Evolutionary conservation across 1,284 basidiomycete species (phyloP), one percentile per base, ranked within the genome.

Genomic region (Ceratobasidium sp.): DNA sequence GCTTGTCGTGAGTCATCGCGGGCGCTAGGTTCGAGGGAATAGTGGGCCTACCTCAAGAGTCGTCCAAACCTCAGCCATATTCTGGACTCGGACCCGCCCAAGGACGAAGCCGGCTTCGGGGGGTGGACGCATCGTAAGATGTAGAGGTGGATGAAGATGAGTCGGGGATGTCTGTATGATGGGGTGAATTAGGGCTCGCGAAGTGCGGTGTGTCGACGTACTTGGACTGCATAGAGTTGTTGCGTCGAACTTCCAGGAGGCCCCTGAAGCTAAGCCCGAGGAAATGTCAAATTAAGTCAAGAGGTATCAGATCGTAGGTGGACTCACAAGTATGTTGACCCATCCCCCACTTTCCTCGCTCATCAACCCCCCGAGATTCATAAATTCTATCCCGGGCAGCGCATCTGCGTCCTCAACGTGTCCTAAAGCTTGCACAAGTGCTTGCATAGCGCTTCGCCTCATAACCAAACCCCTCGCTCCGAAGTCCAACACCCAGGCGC

Each of bases 11-110:
- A 5, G 30, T 46, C n/a, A 43, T 18, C 32, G 16, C 23, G 5
- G 16, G 18, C 23, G 44, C 2, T 41, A 46, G 2, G 35, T 5
- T 41, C 9, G 21, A 9, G 35, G 35, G n/a, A 7, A 26, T 18
- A 38, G 11, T 38, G 1, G 3, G 38, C 73, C 44, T 5, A 76
- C 73, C 66, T 76, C 74, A 14, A 76, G 38, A 9, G 73, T 49
- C 26, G 70, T 49, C 71, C 73, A 74, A 8, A 76, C 75, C 32
- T 76, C 72, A 30, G 66, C 62, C 74, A 76, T 75, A 21, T 70
- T 49, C 18, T 26, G 35, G 13, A 76, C 74, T 26, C 71, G 63
- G 16, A 75, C 55, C 9, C 58, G 44, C 2, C 74, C 74, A 9
- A 76, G 72, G 11, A 49, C 14, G 35, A 75, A 75, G 5, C 75